Conservation (phyloP, 352 stramenopile genomes). For the Pythium plurisporium region DNA sequence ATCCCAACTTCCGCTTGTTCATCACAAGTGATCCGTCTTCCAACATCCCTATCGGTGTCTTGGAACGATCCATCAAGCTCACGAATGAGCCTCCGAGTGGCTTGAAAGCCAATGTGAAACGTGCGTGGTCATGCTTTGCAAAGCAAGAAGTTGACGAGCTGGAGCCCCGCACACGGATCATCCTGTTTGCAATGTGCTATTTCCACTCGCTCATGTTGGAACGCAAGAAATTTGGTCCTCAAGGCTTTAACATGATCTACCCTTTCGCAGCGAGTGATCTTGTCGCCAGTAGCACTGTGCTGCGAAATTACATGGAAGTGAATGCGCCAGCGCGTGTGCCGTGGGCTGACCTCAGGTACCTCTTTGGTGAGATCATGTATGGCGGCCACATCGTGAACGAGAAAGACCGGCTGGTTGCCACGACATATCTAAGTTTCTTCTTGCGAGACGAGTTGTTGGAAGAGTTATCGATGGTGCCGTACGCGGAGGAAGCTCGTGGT, state of each 20-base stretch:
- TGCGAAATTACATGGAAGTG: conserved; percentile 90
- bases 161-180: conserved; percentile 78
- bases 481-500: conserved; percentile 48
- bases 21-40: conserved; percentile 86
- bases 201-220: conserved; percentile 92
- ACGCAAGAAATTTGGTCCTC: conserved; percentile 87
- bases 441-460: conserved; percentile 87
- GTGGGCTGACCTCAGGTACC: conserved; percentile 87
- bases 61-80: conserved; percentile 89
- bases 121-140: conserved; percentile 73
- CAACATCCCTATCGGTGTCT: conserved; percentile 83
- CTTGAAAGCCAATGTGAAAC: conserved; percentile 88
- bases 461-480: conserved; percentile 87
- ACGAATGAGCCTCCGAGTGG: conserved; percentile 86
- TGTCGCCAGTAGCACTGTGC: conserved; percentile 71
- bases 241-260: conserved; percentile 91
- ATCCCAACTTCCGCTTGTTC: conserved; percentile 85
- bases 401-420: conserved; percentile 68
- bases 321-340: conserved; percentile 83
- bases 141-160: conserved; percentile 79
- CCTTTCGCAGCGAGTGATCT: conserved; percentile 87
- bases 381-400: conserved; percentile 87
- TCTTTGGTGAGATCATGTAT: conserved; percentile 90
- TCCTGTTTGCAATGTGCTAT: conserved; percentile 90
- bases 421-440: conserved; percentile 86